Percentiles rank a stretch among this genome's conserved stretches.
Conservation (phyloP, 352 stramenopile genomes). For the Globisporangium polare region DNA sequence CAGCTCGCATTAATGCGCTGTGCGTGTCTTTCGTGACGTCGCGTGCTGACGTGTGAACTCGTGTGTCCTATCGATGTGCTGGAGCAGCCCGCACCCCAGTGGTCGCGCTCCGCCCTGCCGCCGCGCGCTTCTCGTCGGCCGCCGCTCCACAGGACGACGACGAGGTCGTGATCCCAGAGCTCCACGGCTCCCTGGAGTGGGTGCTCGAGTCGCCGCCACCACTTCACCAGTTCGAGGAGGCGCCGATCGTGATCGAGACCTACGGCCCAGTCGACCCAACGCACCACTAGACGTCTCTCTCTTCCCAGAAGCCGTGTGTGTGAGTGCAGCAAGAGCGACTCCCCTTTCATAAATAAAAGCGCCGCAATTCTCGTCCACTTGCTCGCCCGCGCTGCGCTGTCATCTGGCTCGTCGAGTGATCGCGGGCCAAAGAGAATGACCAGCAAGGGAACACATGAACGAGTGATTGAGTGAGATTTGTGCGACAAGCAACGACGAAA, state of each 20-base stretch:
- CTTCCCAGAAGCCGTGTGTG: background rate
- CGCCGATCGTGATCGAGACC: constrained; percentile 86
- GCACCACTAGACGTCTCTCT: constrained; percentile 46
- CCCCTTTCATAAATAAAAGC: constrained; percentile 11
- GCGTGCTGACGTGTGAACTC: background rate
- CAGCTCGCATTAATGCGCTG: background rate
- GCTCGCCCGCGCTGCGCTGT: background rate
- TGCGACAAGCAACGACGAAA: background rate
- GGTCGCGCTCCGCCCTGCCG: constrained; percentile 41
- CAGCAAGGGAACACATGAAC: background rate
- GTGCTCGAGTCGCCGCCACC: constrained; percentile 77
- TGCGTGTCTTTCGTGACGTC: background rate
- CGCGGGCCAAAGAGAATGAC: background rate
- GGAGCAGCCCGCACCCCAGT: constrained; percentile 44
- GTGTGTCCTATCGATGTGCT: background rate
- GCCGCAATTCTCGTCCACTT: background rate
- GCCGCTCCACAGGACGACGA: constrained; percentile 54
- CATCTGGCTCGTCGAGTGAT: background rate
- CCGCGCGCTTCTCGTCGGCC: constrained; percentile 52
- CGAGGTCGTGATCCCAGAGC: constrained; percentile 75
- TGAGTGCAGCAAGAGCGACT: constrained; percentile 1
- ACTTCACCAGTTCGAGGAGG: constrained; percentile 88
- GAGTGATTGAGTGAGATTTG: background rate
- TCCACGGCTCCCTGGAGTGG: constrained; percentile 85
- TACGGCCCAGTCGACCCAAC: constrained; percentile 82